Evolutionary conservation across 139 green algal species (phyloP), one percentile per base, ranked within the genome.

Genomic region (Pseudopediastrum boryanum): DNA sequence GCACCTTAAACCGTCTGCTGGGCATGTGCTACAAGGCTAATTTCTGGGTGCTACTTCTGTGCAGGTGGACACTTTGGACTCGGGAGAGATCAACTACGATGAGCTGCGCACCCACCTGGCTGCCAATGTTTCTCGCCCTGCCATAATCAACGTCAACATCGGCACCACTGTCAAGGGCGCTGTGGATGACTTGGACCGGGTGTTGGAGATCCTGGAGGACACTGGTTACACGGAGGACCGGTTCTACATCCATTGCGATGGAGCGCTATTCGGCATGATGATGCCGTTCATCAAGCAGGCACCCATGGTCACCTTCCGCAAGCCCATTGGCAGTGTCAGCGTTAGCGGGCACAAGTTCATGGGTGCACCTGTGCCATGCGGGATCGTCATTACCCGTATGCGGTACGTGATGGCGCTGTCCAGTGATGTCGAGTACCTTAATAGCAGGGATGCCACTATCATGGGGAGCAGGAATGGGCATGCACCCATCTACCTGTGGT

Each of bases 211-310:
- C 39, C 71, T 95, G 7, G 21, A 79, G 35, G 83, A 86, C 46
- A 72, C 79, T 5, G 94, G 94, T 23, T 98, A 93, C 89, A 87
- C 43, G 16, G 91, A 98, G 85, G 93, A 98, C 61, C 87, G 90
- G 27, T 99, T 99, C 80, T 99, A 92, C 89, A 99, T 99, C 78
- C 96, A 99, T 88, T 98, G 95, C 81, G 96, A 99, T 66, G 96
- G 96, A 29, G 96, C 96, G 12, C 91, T 99, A 38, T 91, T 91
- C 56, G 87, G 87, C 75, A 92, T 92, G 87, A 92, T 92, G 86
- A 95, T 98, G 83, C 94, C 94, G 4, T 98, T 98, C 81, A 89
- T 98, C 25, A 94, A 95, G 48, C 42, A 75, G 65, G 94, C 93
- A 8, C 95, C 95, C 29, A 93, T 97, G 89, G 96, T 99, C 42